Evolutionary conservation across 2,329 filamentous ascomycete species (phyloP), one percentile per base, ranked within the genome.

Genomic region (Neurospora sp.): DNA sequence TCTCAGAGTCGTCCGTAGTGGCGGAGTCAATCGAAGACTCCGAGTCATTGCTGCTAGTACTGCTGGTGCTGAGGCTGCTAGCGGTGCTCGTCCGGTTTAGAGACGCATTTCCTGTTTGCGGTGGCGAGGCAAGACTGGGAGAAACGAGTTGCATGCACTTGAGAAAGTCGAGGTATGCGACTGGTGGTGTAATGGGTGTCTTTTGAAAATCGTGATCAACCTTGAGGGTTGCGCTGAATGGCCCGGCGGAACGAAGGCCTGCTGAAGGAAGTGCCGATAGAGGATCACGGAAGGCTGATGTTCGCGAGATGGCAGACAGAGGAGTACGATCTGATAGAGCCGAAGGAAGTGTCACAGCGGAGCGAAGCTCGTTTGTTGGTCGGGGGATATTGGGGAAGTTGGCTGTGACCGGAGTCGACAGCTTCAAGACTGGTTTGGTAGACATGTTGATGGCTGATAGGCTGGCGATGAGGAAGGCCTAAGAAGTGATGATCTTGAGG

Each of bases 111-210:
- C 74, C 73, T 39, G 76, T 75, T 36, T 77, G 74, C 3, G 77
- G 77, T 67, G 78, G 73, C 38, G 77, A 75, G 67, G 87, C 84
- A 66, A 87, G 73, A 33, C 73, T 81, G 38, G 78, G 74, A 33
- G 77, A 76, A 67, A 87, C 84, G 71, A 93, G 84, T 19, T 90
- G 90, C 81, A 96, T 89, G 71, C 90, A 89, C 81, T 93, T 95
- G 73, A 98, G 89, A 78, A 97, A 98, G 77, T 98, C 93, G 74
- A 93, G 91, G 79, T 98, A 98, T 70, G 95, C 94, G 28, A 87
- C 85, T 3, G 95, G 95, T 68, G 95, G 95, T 68, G 92, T 96
- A 79, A 98, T 97, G 67, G 94, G 94, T 4, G 94, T 97, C 81
- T 89, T 91, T 70, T 89, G 81, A 66, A 84, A 81, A 71, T 89